Percentiles rank a stretch among this genome's conserved stretches.
phyloP scores from a whole-genome alignment of 768 basidiomycete species.

The Phanerochaete sordida region DNA sequence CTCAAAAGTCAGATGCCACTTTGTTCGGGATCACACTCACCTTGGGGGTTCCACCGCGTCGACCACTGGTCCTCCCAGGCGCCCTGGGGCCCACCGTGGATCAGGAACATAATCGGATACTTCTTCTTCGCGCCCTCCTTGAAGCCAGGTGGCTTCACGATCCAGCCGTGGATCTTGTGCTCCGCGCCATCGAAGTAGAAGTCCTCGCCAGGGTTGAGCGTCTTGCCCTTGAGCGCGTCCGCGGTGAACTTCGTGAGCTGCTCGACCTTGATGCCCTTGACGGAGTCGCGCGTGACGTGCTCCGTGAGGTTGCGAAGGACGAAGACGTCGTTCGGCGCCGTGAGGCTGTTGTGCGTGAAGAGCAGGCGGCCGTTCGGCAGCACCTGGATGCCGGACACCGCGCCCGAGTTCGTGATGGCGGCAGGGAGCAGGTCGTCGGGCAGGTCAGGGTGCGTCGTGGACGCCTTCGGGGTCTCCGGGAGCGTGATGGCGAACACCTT shows the following conservation, averaged over 20 bases:
- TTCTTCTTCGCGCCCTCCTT: slow-evolving; percentile 58
- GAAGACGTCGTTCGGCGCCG: slow-evolving; percentile 77
- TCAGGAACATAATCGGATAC: slow-evolving; percentile 77
- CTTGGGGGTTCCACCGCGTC: slow-evolving; percentile 88
- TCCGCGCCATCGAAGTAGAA: slow-evolving; percentile 90
- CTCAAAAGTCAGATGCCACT: background rate
- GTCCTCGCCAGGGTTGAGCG: slow-evolving; percentile 63
- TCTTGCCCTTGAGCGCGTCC: slow-evolving; percentile 51
- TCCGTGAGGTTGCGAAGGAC: slow-evolving; percentile 49
- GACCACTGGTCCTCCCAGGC: slow-evolving; percentile 94
- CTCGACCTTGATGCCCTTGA: slow-evolving; percentile 26
- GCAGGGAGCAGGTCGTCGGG: slow-evolving; percentile 47
- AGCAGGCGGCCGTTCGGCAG: slow-evolving; percentile 61
- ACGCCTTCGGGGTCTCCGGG: slow-evolving; percentile 54
- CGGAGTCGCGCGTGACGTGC: slow-evolving; percentile 28
- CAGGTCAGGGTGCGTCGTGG: slow-evolving; percentile 49
- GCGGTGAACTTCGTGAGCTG: slow-evolving; percentile 67
- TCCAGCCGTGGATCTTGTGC: slow-evolving; percentile 82
- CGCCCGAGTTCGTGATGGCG: slow-evolving; percentile 53
- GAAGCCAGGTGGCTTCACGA: slow-evolving; percentile 78
- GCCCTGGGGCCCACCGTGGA: slow-evolving; percentile 81
- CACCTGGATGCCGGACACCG: slow-evolving; percentile 59
- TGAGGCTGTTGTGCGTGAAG: slow-evolving; percentile 71
- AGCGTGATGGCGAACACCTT: slow-evolving; percentile 73
- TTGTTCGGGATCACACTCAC: slow-evolving; percentile 29